Evolutionary conservation across 2,329 filamentous ascomycete species (phyloP).

Genomic region (Neonectria punicea): DNA sequence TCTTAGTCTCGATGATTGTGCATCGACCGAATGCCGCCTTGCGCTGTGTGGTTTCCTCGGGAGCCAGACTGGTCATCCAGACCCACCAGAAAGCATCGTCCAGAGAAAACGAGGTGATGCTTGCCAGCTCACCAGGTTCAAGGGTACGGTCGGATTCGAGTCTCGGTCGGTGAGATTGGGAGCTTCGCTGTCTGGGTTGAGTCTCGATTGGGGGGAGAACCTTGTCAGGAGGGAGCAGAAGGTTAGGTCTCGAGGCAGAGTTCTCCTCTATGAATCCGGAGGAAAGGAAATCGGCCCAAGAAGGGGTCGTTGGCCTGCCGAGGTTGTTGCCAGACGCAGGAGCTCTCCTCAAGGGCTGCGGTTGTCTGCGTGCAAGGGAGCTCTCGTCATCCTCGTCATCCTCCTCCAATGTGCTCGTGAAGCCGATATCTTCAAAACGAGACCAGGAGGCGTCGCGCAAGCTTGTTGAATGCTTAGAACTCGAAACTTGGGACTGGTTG

Average conservation of each 20-base stretch:
- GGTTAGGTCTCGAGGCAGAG: conserved; percentile 66
- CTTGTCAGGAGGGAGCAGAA: conserved; percentile 92
- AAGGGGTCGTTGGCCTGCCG: conserved; percentile 90
- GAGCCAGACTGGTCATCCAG: conserved; percentile 96
- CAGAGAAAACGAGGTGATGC: conserved; percentile 84
- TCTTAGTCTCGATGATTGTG: conserved; percentile 88
- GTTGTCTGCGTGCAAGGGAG: conserved; percentile 52
- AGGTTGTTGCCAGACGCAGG: conserved; percentile 76
- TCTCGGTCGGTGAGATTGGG: conserved; percentile 82
- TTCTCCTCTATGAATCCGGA: conserved; percentile 87
- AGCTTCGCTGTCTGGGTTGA: conserved; percentile 79
- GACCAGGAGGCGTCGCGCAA: conserved; percentile 93
- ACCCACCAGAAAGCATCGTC: conserved; percentile 99
- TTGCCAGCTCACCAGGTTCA: conserved; percentile 93
- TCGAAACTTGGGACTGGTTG: conserved; percentile 84
- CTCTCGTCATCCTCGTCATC: conserved; percentile 72
- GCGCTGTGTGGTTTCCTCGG: conserved; percentile 84
- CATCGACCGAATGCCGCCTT: conserved; percentile 96
- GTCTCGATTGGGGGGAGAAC: conserved; percentile 85
- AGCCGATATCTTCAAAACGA: conserved; percentile 94
- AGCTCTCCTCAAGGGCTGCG: conserved; percentile 67
- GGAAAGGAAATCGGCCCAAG: conserved; percentile 97
- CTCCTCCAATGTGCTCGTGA: conserved; percentile 79
- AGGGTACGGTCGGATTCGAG: conserved; percentile 75
- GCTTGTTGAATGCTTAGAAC: conserved; percentile 75